Conservation (phyloP, 2,329 filamentous ascomycete genomes). For the Ophiostoma fasciatum region DNA sequence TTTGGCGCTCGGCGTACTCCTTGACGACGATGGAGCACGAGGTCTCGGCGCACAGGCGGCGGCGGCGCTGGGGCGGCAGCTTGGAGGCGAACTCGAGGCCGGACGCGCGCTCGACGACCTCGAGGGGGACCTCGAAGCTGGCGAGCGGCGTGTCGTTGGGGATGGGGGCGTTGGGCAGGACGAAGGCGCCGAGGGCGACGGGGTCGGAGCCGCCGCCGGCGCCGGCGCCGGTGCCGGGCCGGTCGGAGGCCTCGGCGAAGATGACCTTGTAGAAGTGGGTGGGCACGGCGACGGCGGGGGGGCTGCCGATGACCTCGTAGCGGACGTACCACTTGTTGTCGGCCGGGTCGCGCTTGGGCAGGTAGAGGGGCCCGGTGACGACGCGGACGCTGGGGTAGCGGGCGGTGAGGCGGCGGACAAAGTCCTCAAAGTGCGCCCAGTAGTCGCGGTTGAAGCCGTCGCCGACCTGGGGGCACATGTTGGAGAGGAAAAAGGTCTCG, state of each 20-base stretch:
- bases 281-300: slow-evolving; percentile 87
- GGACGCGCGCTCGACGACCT: slow-evolving; percentile 81
- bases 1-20: slow-evolving; percentile 55
- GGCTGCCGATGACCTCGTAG: slow-evolving; percentile 90
- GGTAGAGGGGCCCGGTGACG: slow-evolving; percentile 85
- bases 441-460: slow-evolving; percentile 98
- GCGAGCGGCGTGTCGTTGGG: slow-evolving; percentile 72
- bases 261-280: slow-evolving; percentile 99
- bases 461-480: slow-evolving; percentile 98
- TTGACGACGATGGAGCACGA: slow-evolving; percentile 68
- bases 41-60: slow-evolving; percentile 74
- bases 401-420: slow-evolving; percentile 69
- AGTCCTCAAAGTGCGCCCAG: slow-evolving; percentile 98
- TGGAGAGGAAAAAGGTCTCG: slow-evolving; percentile 80
- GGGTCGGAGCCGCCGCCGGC: slow-evolving; percentile 36
- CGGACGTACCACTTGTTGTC: slow-evolving; percentile 93
- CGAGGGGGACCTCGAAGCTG: slow-evolving; percentile 90
- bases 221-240: slow-evolving; percentile 42
- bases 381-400: slow-evolving; percentile 78
- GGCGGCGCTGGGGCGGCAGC: slow-evolving; percentile 58
- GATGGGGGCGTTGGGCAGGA: slow-evolving; percentile 83
- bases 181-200: slow-evolving; percentile 85
- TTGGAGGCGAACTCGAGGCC: slow-evolving; percentile 82
- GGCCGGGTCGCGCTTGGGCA: slow-evolving; percentile 63
- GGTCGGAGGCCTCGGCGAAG: slow-evolving; percentile 71